Evolutionary conservation across 495 filamentous ascomycete genomes (phyloP).

Genomic region (Neurospora africana): DNA sequence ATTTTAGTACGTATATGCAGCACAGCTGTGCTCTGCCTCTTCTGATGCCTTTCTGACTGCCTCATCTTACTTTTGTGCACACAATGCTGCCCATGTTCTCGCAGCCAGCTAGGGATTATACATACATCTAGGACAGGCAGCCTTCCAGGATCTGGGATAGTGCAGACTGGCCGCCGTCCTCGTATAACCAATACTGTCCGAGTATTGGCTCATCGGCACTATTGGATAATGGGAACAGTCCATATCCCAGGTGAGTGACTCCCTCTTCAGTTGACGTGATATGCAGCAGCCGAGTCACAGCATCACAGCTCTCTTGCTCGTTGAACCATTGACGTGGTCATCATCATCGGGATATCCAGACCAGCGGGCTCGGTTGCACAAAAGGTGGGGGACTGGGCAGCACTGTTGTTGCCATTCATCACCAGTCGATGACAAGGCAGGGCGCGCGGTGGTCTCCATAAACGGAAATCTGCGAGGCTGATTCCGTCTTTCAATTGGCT

Average conservation of each 20-base stretch:
- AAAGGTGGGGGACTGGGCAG: neutral
- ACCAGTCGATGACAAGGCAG: neutral
- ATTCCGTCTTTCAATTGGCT: slow-evolving; percentile 15
- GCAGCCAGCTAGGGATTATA: neutral
- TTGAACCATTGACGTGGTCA: neutral
- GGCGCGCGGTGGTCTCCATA: slow-evolving; percentile 7
- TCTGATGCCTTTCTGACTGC: neutral
- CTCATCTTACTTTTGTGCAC: neutral
- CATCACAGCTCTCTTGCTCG: neutral
- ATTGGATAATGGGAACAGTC: neutral
- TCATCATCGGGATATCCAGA: neutral
- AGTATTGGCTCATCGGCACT: neutral
- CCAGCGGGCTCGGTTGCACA: neutral
- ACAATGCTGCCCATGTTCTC: neutral
- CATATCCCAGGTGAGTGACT: neutral
- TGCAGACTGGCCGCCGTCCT: neutral
- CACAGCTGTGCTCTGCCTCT: neutral
- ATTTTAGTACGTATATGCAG: neutral
- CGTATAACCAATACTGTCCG: neutral
- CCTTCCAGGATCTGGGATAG: neutral
- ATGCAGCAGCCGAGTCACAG: neutral
- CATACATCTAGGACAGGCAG: neutral
- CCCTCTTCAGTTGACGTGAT: neutral
- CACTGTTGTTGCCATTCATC: neutral
- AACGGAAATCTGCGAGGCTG: slow-evolving; percentile 12